A percentile compares a stretch with the other conserved stretches of the same genome.
Evolutionary conservation across 495 filamentous ascomycete genomes (phyloP).

Genomic region (Lasiosphaeriaceae sp.): DNA sequence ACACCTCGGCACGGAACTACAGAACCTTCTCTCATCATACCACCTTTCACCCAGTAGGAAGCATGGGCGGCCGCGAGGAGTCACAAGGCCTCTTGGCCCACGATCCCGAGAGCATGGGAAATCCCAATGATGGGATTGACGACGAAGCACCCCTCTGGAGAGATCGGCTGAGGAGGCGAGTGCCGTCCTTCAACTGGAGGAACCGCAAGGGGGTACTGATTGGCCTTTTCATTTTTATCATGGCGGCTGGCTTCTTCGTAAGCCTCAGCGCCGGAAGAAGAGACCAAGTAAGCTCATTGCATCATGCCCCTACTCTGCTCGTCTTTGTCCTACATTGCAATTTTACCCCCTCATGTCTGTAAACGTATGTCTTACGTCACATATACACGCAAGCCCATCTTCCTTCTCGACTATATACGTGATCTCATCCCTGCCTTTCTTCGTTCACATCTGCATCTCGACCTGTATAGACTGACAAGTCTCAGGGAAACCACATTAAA

Average conservation of each 20-base stretch:
- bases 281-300: conserved; percentile 21
- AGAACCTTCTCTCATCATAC: conserved; percentile 31
- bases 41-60: conserved; percentile 1
- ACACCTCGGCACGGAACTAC: conserved; percentile 28
- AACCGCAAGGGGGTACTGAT: conserved; percentile 20
- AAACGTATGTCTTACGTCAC: conserved; percentile 4
- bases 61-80: conserved; percentile 40
- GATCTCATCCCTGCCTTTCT: not conserved
- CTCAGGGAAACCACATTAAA: conserved; percentile 1
- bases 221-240: conserved; percentile 24
- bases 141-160: conserved; percentile 22
- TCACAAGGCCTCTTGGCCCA: conserved; percentile 29
- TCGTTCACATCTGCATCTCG: not conserved
- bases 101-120: conserved; percentile 42
- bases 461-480: not conserved
- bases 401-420: not conserved
- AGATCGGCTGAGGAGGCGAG: conserved; percentile 24
- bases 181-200: conserved; percentile 21
- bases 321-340: not conserved
- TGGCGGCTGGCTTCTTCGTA: conserved; percentile 26
- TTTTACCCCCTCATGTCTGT: not conserved
- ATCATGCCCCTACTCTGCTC: not conserved
- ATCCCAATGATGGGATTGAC: not conserved
- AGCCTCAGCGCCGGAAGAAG: conserved; percentile 15
- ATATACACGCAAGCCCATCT: not conserved